Percentiles rank a stretch among this genome's conserved stretches.
These are phyloP conservation scores for Alopecurus myosuroides DNA, from an alignment of 176 grass and related monocot genomes.

Conservation along the genomic window DNA sequence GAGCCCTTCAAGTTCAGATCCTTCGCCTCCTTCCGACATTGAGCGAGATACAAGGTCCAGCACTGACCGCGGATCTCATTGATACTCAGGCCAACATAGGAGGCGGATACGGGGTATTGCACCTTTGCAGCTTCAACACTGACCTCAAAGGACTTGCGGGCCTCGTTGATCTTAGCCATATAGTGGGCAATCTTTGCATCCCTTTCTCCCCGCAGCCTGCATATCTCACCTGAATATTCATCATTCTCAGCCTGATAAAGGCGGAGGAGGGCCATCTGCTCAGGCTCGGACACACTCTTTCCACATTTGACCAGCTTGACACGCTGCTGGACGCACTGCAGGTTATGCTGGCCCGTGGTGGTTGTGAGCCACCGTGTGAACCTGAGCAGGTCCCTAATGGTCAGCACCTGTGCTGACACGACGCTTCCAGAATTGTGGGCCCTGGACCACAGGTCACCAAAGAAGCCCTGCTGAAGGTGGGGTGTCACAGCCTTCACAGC, in stretches of 20 bases:
- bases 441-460: slow-evolving; percentile 6
- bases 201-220: background rate
- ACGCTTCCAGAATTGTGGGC: slow-evolving; percentile 1
- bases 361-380: background rate
- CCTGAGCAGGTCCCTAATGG: slow-evolving; percentile 3
- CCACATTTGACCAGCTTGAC: background rate
- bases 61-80: background rate
- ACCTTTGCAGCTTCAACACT: background rate
- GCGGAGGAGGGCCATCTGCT: slow-evolving; percentile 5
- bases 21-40: background rate
- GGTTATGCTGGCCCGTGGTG: slow-evolving; percentile 4
- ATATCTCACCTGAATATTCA: background rate
- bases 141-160: background rate
- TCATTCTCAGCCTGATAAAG: slow-evolving; percentile 3
- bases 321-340: background rate
- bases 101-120: background rate
- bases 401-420: slow-evolving; percentile 9
- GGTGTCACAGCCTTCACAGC: background rate
- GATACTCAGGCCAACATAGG: background rate
- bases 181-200: background rate
- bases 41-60: background rate
- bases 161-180: background rate
- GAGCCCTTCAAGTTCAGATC: background rate
- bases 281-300: background rate
- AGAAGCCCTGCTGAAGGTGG: background rate